phyloP scores from a whole-genome alignment of 208 protist genomes.

The Leptomonas seymouri region DNA sequence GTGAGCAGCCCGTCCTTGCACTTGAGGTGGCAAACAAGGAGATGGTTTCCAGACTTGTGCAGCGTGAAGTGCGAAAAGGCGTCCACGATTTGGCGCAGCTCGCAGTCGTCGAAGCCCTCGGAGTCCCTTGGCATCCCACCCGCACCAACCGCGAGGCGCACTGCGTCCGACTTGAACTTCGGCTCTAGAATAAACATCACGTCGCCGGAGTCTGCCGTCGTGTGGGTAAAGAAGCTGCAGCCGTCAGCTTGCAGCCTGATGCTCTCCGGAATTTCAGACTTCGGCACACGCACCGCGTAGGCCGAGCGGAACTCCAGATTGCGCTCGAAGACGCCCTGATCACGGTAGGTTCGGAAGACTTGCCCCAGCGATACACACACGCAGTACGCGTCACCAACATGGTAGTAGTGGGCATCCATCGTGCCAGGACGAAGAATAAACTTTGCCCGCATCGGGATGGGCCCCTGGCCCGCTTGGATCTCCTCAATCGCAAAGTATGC shows the following conservation, averaged over 20 bases:
- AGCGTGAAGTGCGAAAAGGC: constrained; percentile 66
- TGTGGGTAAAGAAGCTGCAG: constrained; percentile 27
- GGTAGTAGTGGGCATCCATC: constrained; percentile 51
- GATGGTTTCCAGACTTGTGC: constrained; percentile 24
- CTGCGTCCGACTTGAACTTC: constrained; percentile 8
- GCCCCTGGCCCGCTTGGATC: constrained; percentile 7
- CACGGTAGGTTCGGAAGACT: constrained; percentile 29
- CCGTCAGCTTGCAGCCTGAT: constrained; percentile 6
- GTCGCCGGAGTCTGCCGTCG: constrained; percentile 32
- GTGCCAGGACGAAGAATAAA: constrained; percentile 41
- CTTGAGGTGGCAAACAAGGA: constrained; percentile 44
- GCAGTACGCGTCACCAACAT: constrained; percentile 57
- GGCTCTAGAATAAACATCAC: constrained; percentile 43
- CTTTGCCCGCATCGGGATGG: constrained; percentile 50
- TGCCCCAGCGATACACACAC: constrained; percentile 43
- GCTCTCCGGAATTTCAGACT: constrained; percentile 26
- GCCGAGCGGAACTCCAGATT: constrained; percentile 28
- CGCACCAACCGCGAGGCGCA: constrained; percentile 2
- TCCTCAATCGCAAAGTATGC: constrained; percentile 50
- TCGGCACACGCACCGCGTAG: constrained; percentile 29
- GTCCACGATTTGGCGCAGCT: constrained; percentile 48
- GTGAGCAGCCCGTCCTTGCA: constrained; percentile 39
- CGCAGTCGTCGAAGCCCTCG: constrained; percentile 26
- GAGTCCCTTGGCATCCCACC: constrained; percentile 23
- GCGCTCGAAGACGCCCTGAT: constrained; percentile 19